Evolutionary conservation across 495 filamentous ascomycete genomes (phyloP).

Genomic region (Zalerion maritima): DNA sequence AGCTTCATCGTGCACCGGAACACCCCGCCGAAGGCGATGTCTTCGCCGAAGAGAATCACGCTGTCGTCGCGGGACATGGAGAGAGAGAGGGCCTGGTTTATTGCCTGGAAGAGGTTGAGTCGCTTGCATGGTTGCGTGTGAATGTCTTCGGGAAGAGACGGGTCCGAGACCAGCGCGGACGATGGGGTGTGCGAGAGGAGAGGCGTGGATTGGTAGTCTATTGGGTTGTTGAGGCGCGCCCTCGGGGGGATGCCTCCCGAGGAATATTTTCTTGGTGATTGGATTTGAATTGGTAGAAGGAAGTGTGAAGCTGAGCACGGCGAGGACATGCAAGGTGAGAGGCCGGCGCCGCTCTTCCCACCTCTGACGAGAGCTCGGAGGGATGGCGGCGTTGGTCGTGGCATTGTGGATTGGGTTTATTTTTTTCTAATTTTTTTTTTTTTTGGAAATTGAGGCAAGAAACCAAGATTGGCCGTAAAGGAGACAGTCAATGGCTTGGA

Average conservation of each 20-base stretch:
- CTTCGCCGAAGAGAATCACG: slow-evolving; percentile 87
- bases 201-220: slow-evolving; percentile 73
- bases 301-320: neutral
- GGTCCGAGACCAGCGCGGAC: slow-evolving; percentile 45
- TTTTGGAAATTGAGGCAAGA: neutral
- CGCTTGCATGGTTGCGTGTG: slow-evolving; percentile 59
- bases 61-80: slow-evolving; percentile 74
- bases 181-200: slow-evolving; percentile 66
- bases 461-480: no score
- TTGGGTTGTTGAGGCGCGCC: slow-evolving; percentile 62
- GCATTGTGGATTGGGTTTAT: neutral
- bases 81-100: slow-evolving; percentile 75
- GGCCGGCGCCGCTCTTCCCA: neutral
- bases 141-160: slow-evolving; percentile 47
- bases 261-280: no score
- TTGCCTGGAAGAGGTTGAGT: slow-evolving; percentile 82
- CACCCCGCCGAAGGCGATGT: slow-evolving; percentile 92
- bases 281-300: slow-evolving; percentile 3
- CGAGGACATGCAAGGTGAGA: neutral
- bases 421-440: neutral
- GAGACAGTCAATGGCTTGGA: no score
- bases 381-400: neutral
- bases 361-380: neutral
- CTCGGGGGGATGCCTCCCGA: no score
- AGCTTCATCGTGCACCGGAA: slow-evolving; percentile 92